Percentiles rank a stretch among this genome's conserved stretches.
Conservation (phyloP, 768 basidiomycete species). For the Xanthoconium purpureum region DNA sequence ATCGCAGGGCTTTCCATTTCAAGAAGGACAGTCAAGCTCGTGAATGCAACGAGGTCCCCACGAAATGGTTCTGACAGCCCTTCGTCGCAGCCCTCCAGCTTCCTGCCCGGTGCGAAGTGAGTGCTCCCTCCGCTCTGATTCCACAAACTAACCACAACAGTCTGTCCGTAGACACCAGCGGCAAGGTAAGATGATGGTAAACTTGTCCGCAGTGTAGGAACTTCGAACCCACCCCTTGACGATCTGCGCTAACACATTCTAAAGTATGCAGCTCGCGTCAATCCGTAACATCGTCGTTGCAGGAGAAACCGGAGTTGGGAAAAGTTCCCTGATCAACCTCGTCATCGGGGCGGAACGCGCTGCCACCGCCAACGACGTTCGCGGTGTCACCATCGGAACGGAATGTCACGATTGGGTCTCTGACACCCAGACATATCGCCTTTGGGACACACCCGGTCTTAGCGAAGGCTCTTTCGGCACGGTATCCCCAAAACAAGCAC, state of each 20-base stretch:
- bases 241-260: constrained; percentile 6
- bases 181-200: constrained; percentile 7
- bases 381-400: constrained; percentile 23
- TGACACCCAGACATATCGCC: constrained; percentile 19
- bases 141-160: neutral
- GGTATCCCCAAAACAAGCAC: constrained; percentile 21
- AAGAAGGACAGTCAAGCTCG: constrained; percentile 15
- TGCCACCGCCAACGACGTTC: constrained; percentile 19
- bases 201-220: constrained; percentile 3
- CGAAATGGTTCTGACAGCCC: constrained; percentile 9
- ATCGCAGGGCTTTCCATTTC: constrained; percentile 21
- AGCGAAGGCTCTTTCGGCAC: constrained; percentile 26
- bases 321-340: constrained; percentile 33
- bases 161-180: neutral
- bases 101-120: constrained; percentile 1
- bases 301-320: constrained; percentile 31
- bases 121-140: neutral
- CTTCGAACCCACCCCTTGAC: neutral
- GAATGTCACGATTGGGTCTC: constrained; percentile 17
- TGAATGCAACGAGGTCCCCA: constrained; percentile 23
- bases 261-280: constrained; percentile 8
- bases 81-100: constrained; percentile 2
- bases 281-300: constrained; percentile 29
- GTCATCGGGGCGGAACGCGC: constrained; percentile 23
- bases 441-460: constrained; percentile 35